Base-by-base conservation (phyloP, 768 basidiomycete species). In the Pisolithus tinctorius region DNA sequence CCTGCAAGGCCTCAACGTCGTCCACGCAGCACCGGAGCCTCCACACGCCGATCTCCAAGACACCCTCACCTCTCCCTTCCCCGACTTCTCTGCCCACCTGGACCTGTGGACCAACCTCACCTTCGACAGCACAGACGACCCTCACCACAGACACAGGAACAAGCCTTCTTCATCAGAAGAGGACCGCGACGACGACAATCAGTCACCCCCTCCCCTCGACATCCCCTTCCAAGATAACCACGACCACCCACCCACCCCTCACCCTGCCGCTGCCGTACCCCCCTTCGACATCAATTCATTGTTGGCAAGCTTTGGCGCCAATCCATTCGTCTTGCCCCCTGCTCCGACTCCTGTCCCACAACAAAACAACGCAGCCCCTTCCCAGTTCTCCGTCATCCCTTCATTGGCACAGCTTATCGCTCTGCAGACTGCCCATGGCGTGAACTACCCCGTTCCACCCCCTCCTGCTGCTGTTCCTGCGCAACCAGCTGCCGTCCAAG, bases 91-190 rank as follows among this genome's bases (percentile, higher is more conserved):
- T 17, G 83, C 87, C 0, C 87, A 88, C 64, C 82, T 89, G 48
- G 84, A 86, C 65, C 73, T 93, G 49, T 93, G 91, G 91, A 86
- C 87, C 13, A 83, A 88, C 67, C 74, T 92, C 50, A 69, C 82
- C 7, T 93, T 93, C 63, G 82, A 89, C 53, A 43, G 31, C 2
- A 81, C 80, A 0, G 87, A 89, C 60, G 89, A 90, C 43, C 74
- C 77, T 17, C 60, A 56, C 34, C 36, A 60, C n/a, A 66, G 65
- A 39, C 61, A 63, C 26, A 73, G 69, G 51, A 69, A 68, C 46
- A 64, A 61, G 53, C 68, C 67, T 46, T 42, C 60, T 13, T 13
- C 34, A 13, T 34, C 34, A 34, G 34, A 34, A 6, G 60, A 67
- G 25, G 65, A 62, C 17, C 66, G 73, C 3, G 76, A 77, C n/a